phyloP scores from a whole-genome alignment of 2,329 filamentous ascomycete genomes.

The Cladophialophora exuberans region DNA sequence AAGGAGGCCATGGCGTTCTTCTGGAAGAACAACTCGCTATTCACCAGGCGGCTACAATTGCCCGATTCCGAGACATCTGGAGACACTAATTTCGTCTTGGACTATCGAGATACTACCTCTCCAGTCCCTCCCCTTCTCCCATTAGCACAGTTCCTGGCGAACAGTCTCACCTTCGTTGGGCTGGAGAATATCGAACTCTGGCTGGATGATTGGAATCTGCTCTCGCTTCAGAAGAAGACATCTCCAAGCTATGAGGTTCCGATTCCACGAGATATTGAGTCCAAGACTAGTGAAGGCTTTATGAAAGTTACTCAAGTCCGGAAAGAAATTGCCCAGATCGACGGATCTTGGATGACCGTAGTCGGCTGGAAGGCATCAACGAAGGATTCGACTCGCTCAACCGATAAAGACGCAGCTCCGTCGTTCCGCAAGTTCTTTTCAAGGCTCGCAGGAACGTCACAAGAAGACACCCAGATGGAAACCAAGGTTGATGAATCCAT shows the following conservation, averaged over 20 bases:
- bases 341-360: slow-evolving; percentile 84
- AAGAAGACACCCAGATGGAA: slow-evolving; percentile 22
- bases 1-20: slow-evolving; percentile 96
- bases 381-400: slow-evolving; percentile 40
- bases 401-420: slow-evolving; percentile 52
- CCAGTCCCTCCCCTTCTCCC: slow-evolving; percentile 84
- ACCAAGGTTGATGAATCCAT: slow-evolving; percentile 53
- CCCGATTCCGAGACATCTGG: slow-evolving; percentile 66
- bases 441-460: slow-evolving; percentile 62
- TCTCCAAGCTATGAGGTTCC: slow-evolving; percentile 74
- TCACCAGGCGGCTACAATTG: slow-evolving; percentile 82
- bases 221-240: slow-evolving; percentile 80
- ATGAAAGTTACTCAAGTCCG: slow-evolving; percentile 86
- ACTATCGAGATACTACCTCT: slow-evolving; percentile 87
- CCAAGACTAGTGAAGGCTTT: slow-evolving; percentile 79
- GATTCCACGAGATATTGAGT: slow-evolving; percentile 78
- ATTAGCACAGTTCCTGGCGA: slow-evolving; percentile 88
- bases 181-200: slow-evolving; percentile 85
- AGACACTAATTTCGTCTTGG: slow-evolving; percentile 90
- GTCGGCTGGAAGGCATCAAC: slow-evolving; percentile 77
- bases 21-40: slow-evolving; percentile 98
- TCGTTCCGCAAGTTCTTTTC: slow-evolving; percentile 81
- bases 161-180: slow-evolving; percentile 93
- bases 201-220: slow-evolving; percentile 82
- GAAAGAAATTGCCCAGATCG: slow-evolving; percentile 86